Base-by-base conservation (phyloP, 2,329 filamentous ascomycete genomes). In the Microascus cirrosus region DNA sequence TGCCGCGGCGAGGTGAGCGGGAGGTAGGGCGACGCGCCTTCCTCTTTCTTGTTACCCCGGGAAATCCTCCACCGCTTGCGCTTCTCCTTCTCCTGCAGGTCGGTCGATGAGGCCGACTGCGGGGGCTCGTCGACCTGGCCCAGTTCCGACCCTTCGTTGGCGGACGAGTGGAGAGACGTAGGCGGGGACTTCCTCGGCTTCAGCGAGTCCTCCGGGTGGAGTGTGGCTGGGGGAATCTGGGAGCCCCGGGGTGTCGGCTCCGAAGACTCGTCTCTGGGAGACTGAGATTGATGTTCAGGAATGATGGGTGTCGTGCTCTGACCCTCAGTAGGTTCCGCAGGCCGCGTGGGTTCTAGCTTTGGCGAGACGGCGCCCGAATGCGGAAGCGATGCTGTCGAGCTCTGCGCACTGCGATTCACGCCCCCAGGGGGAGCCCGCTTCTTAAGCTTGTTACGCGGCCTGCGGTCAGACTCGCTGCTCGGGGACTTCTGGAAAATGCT, bases 381-480 rank as follows among this genome's bases (percentile, higher is more conserved):
- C 6, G 74, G 69, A 18, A 95, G 75, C 8, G 92, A 96, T 18
- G 88, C 83, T 7, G 83, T 87, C 18, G 94, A 97, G 67, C 92
- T 96, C 62, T 96, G 91, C 0, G 93, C 92, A 68, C 93, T 96
- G 45, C 32, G 45, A 34, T 57, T 53, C 22, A 86, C 86, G 64
- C 87, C 73, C 66, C 89, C 90, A 50, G 84, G 86, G 0, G 89
- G 86, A 58, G 88, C 76, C 61, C 85, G 80, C 71, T 90, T 96
- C 70, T 87, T 88, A 56, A 99, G 75, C 71, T 96, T 96, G 66
- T 96, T 96, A 0, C 91, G 90, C 67, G 86, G 87, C 53, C 89
- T 82, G 64, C 81, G 85, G 61, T 85, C 85, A 20, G 75, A 79
- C 24, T 73, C 71, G 36, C 59, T 59, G 0, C 79, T 78, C 1